A percentile compares a stretch with the other conserved stretches of the same genome.
These are phyloP conservation scores for Hordeum marinum DNA, from an alignment of 176 grass and related monocot species.

Conservation along the genomic window DNA sequence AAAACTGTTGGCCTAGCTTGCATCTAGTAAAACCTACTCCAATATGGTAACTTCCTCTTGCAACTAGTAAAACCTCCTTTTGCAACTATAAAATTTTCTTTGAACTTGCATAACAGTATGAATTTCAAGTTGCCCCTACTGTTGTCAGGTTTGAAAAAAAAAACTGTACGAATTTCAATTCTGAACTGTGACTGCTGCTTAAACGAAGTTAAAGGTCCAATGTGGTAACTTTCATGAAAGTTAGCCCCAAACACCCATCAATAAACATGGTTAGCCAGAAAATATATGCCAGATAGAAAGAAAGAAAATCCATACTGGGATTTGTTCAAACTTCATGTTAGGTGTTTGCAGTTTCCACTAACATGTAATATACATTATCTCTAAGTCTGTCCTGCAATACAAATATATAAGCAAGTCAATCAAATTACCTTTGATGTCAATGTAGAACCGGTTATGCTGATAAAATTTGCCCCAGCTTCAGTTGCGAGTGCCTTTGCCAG, in stretches of 20 bases:
- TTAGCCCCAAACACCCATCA: background rate
- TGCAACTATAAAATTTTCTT: background rate
- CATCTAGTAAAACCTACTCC: background rate
- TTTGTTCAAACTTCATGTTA: background rate
- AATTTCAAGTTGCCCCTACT: background rate
- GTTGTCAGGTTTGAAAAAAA: too few relatives aligned
- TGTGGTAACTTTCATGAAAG: background rate
- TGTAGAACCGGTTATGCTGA: slow-evolving; percentile 85
- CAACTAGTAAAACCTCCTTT: background rate
- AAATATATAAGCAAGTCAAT: background rate
- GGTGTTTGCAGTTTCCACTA: background rate
- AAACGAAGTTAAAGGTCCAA: background rate
- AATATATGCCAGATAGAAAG: slow-evolving; percentile 5
- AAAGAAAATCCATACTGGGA: background rate
- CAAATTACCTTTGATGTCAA: slow-evolving; percentile 88
- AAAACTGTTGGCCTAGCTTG: background rate
- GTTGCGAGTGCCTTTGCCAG: slow-evolving; percentile 97
- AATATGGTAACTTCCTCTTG: background rate
- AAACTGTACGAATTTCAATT: background rate
- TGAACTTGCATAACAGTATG: background rate
- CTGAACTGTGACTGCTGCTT: background rate
- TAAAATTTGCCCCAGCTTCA: slow-evolving; percentile 98
- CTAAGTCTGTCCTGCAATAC: background rate
- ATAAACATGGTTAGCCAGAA: background rate
- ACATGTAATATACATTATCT: background rate